Evolutionary conservation across 2,329 filamentous ascomycete genomes (phyloP).

Genomic region (Ceratocystis diversiconidia): DNA sequence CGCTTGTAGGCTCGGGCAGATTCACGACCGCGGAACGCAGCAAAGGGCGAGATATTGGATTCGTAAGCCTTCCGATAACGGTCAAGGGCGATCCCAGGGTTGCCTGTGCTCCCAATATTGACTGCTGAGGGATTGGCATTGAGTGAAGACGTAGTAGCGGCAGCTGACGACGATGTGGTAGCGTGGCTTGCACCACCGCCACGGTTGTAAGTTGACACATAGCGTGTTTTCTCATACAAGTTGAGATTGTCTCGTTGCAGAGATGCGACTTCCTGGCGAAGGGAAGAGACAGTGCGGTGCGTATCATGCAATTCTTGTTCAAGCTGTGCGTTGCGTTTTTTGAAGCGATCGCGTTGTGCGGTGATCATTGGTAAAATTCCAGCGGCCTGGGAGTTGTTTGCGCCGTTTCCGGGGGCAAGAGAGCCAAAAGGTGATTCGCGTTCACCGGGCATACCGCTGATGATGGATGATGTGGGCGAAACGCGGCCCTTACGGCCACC

Average conservation of each 20-base stretch:
- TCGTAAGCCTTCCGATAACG: slow-evolving; percentile 88
- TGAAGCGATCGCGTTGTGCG: slow-evolving; percentile 94
- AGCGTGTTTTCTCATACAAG: slow-evolving; percentile 94
- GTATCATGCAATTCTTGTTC: slow-evolving; percentile 79
- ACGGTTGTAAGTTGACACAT: slow-evolving; percentile 85
- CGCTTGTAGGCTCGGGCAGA: slow-evolving; percentile 79
- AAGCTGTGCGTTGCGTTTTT: slow-evolving; percentile 82
- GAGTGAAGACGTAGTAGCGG: slow-evolving; percentile 44
- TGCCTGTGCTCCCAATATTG: slow-evolving; percentile 39
- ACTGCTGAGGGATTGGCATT: slow-evolving; percentile 67
- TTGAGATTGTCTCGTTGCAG: slow-evolving; percentile 93
- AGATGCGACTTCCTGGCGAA: slow-evolving; percentile 80
- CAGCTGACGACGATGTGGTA: slow-evolving; percentile 44
- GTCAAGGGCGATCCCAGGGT: slow-evolving; percentile 56
- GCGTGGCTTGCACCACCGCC: slow-evolving; percentile 28
- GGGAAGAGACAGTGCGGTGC: slow-evolving; percentile 66
- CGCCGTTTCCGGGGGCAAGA: slow-evolving; percentile 35
- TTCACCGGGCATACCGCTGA: slow-evolving; percentile 54
- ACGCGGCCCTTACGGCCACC: slow-evolving; percentile 51
- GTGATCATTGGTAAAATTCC: slow-evolving; percentile 97
- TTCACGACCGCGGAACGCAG: slow-evolving; percentile 87
- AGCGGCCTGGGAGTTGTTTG: slow-evolving; percentile 28
- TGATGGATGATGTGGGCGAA: slow-evolving; percentile 94
- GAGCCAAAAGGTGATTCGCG: slow-evolving; percentile 51
- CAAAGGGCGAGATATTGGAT: slow-evolving; percentile 87